Conservation (phyloP, 139 green algal species). For the Tetradesmus obliquus region DNA sequence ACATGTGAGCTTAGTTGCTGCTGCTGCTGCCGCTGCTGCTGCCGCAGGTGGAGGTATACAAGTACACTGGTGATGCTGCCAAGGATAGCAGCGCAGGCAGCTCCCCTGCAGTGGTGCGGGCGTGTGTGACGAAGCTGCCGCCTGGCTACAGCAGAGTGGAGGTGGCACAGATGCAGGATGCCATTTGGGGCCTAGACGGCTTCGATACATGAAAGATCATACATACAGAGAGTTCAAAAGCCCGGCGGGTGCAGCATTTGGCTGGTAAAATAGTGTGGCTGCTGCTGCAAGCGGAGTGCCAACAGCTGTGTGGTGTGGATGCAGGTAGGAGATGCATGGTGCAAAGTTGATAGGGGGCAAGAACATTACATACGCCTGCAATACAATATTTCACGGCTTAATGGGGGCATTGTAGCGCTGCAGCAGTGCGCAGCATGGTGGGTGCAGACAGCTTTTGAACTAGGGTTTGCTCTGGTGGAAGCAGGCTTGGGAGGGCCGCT, state of each 20-base stretch:
- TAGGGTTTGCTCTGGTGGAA: too few species aligned
- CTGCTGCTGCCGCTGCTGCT: not conserved
- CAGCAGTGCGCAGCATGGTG: too few species aligned
- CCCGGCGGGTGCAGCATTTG: not conserved
- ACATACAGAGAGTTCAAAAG: not conserved
- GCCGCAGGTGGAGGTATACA: slow-evolving; percentile 41
- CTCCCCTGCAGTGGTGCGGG: slow-evolving; percentile 37
- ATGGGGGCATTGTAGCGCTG: too few species aligned
- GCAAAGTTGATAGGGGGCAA: too few species aligned
- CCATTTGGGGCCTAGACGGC: slow-evolving; percentile 35
- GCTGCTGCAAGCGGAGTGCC: not conserved
- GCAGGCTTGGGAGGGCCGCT: too few species aligned
- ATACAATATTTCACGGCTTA: too few species aligned
- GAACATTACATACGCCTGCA: too few species aligned
- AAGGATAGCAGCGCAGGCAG: not conserved
- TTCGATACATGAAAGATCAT: slow-evolving; percentile 22
- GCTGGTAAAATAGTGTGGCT: not conserved
- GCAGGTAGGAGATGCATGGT: too few species aligned
- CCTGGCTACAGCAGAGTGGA: slow-evolving; percentile 33
- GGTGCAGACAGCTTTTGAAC: too few species aligned
- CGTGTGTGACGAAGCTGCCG: slow-evolving; percentile 38
- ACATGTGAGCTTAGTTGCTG: not conserved
- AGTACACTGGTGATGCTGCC: slow-evolving; percentile 20
- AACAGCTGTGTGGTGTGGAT: too few species aligned
- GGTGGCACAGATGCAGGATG: slow-evolving; percentile 32